A percentile compares a stretch with the other conserved stretches of the same genome.
phyloP scores from a whole-genome alignment of 176 grass and related monocot species.

The Juncus inflexus region DNA sequence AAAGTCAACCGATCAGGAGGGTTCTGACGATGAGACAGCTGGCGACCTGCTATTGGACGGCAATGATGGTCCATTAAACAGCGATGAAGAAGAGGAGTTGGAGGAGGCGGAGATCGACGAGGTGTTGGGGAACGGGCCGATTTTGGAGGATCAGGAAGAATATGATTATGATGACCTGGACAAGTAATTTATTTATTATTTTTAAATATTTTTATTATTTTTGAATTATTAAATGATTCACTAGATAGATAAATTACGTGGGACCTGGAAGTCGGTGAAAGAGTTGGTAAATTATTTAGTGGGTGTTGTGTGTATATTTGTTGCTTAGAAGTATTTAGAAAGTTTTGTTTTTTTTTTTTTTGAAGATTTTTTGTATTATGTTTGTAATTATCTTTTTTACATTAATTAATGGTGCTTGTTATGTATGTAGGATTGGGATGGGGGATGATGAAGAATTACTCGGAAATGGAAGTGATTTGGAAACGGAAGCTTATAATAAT shows the following conservation, averaged over 20 bases:
- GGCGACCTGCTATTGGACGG: constrained; percentile 43
- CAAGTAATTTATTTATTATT: constrained; percentile 21
- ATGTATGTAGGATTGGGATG: constrained; percentile 23
- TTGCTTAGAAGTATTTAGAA: neutral
- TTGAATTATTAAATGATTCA: neutral
- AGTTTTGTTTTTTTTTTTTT: neutral
- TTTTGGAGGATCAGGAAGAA: constrained; percentile 27
- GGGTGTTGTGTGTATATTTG: no score
- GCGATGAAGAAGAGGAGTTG: constrained; percentile 32
- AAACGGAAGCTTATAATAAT: constrained; percentile 26
- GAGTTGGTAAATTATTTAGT: no score
- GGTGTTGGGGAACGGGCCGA: constrained; percentile 23
- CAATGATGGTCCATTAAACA: constrained; percentile 16
- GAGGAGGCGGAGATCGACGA: constrained; percentile 36
- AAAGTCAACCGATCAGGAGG: constrained; percentile 37
- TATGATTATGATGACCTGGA: constrained; percentile 90
- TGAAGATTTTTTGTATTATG: neutral
- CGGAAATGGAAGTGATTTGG: constrained; percentile 63
- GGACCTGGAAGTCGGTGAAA: no score
- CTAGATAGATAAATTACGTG: no score
- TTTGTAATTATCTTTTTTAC: neutral
- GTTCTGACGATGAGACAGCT: constrained; percentile 63
- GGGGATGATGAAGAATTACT: constrained; percentile 86
- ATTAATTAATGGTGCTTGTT: neutral
- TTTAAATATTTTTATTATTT: neutral